A percentile compares a stretch with the other conserved stretches of the same genome.
phyloP scores from a whole-genome alignment of 2,329 filamentous ascomycete genomes.

The Capronia coronata region DNA sequence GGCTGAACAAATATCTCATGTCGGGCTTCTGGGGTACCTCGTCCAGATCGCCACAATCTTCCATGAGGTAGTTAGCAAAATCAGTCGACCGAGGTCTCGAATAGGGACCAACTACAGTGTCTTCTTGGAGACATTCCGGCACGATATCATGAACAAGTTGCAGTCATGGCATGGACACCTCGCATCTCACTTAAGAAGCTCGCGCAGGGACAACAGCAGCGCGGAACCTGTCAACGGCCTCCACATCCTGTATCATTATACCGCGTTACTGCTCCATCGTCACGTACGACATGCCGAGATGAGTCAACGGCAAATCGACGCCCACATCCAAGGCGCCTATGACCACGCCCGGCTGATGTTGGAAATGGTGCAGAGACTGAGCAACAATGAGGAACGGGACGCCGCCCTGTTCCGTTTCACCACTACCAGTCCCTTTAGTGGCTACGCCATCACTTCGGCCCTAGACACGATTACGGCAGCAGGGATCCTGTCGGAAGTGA shows the following conservation, averaged over 20 bases:
- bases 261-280: slow-evolving; percentile 22
- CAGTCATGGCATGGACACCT: slow-evolving; percentile 9
- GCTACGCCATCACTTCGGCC: slow-evolving; percentile 57
- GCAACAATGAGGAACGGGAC: slow-evolving; percentile 12
- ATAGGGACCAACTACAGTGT: background rate
- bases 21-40: slow-evolving; percentile 22
- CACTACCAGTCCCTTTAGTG: slow-evolving; percentile 56
- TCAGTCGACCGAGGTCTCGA: slow-evolving; percentile 2
- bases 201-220: slow-evolving; percentile 1
- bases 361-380: slow-evolving; percentile 18
- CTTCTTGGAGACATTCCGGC: slow-evolving; percentile 3
- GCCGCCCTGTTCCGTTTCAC: slow-evolving; percentile 21
- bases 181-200: background rate
- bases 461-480: slow-evolving; percentile 61
- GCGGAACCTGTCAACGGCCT: slow-evolving; percentile 14
- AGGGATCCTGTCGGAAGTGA: slow-evolving; percentile 48
- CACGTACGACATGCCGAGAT: slow-evolving; percentile 18
- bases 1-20: background rate
- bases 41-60: slow-evolving; percentile 26
- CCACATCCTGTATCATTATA: slow-evolving; percentile 25
- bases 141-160: slow-evolving; percentile 6
- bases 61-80: slow-evolving; percentile 16
- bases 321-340: slow-evolving; percentile 13
- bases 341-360: slow-evolving; percentile 20
- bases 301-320: slow-evolving; percentile 5